Evolutionary conservation across 208 protist species (phyloP), one percentile per base, ranked within the genome.

Genomic region (Kentomonas sorsogonicus): DNA sequence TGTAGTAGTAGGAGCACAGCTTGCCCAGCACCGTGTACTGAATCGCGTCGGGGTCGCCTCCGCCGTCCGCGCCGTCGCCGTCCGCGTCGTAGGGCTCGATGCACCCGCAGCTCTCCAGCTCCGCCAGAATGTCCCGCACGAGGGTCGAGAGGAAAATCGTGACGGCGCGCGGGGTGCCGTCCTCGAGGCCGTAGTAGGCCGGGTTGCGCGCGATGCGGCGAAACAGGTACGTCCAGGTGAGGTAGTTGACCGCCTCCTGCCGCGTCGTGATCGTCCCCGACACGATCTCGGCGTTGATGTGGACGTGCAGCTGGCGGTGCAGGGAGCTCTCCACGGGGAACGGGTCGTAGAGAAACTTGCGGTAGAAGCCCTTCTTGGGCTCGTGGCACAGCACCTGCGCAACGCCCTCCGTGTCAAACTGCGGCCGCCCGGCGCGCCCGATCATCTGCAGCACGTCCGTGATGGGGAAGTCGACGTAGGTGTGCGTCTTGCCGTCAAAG

Each of bases 381-480:
- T 99, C 97, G 60, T 99, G 89, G 57, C 96, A 96, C 50, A 99
- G 79, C 33, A 99, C 97, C 58, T 98, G 92, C 1, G 95, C 96
- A 25, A 96, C 92, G 23, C 95, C 97, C 46, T 93, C 79, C 9
- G 83, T 96, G 74, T 99, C 98, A 62, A 91, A 98, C 75, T 98
- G 96, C 16, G 98, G 98, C 29, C 98, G 79, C 23, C 98, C 98
- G 0, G 99, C 98, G 41, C 98, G 94, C 31, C 98, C 98, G 78
- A 99, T 98, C 98, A 99, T 99, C 84, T 99, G 98, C 27, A 99
- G 91, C 46, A 99, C 93, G 66, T 99, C 98, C 9, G 98, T 99
- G 34, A 99, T 97, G 40, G 98, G 95, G 72, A 98, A 99, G 74
- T 99, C 97, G 16, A 99, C 91, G 73, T 99, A 99, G 54, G 74